Percentiles rank a stretch among this genome's conserved stretches.
Evolutionary conservation across 1,284 basidiomycete species (phyloP).

Genomic region (Mycocalia duriaeana): DNA sequence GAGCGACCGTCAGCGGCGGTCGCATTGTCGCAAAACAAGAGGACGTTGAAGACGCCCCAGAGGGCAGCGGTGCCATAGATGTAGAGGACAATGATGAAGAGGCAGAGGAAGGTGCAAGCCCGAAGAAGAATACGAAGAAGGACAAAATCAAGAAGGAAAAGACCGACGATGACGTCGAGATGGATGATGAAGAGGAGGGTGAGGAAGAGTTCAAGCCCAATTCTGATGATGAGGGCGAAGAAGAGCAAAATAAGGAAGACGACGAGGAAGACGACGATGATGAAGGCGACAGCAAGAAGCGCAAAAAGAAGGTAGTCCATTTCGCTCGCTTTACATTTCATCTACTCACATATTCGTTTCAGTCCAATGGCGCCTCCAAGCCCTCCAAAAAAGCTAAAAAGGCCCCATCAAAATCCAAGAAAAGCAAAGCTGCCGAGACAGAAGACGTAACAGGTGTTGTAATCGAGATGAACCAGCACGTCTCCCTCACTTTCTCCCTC

Average conservation of each 20-base stretch:
- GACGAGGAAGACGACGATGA: constrained; percentile 28
- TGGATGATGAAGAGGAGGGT: constrained; percentile 50
- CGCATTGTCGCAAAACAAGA: constrained; percentile 46
- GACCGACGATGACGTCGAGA: constrained; percentile 39
- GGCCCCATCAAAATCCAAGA: constrained; percentile 22
- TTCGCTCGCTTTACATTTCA: not conserved
- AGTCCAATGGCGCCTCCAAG: constrained; percentile 26
- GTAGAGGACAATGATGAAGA: not conserved
- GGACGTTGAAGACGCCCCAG: constrained; percentile 36
- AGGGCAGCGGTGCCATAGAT: constrained; percentile 29
- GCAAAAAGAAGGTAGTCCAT: constrained; percentile 55
- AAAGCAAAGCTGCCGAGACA: constrained; percentile 39
- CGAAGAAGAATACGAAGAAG: constrained; percentile 36
- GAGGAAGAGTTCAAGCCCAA: constrained; percentile 50
- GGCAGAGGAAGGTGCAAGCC: constrained; percentile 41
- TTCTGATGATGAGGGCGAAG: constrained; percentile 53
- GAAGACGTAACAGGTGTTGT: constrained; percentile 51
- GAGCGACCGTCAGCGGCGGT: constrained; percentile 25
- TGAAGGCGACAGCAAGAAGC: constrained; percentile 38
- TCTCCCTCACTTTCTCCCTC: constrained; percentile 91
- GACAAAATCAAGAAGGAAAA: constrained; percentile 37
- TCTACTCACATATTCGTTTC: not conserved
- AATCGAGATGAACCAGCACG: constrained; percentile 88
- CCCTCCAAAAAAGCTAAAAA: constrained; percentile 44
- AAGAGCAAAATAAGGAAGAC: constrained; percentile 33